phyloP scores from a whole-genome alignment of 108 stramenopile genomes.

The Skeletonema menzelii region DNA sequence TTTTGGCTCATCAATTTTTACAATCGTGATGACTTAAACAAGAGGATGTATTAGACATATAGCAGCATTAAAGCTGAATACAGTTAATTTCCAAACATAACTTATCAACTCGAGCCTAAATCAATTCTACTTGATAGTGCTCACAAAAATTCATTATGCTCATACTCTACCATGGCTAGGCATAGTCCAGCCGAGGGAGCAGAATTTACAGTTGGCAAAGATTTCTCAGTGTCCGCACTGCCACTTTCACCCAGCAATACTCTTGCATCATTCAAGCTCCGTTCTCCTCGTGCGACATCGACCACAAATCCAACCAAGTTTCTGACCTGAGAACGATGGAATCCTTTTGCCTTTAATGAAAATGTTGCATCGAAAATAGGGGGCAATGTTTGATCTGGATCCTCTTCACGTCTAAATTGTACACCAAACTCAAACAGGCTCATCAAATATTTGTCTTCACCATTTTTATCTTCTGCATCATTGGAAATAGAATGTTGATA shows the following conservation, averaged over 20 bases:
- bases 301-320: conserved; percentile 81
- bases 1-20: conserved; percentile 24
- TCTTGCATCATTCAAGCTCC: conserved; percentile 18
- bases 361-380: conserved; percentile 62
- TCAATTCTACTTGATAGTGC: background rate
- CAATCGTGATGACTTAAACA: background rate
- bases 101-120: background rate
- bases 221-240: conserved; percentile 3
- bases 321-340: conserved; percentile 78
- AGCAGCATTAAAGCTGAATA: background rate
- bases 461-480: background rate
- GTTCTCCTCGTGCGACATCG: conserved; percentile 59
- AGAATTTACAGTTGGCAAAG: conserved; percentile 50
- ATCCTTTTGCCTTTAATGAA: conserved; percentile 65
- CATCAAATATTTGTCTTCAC: conserved; percentile 9
- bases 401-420: conserved; percentile 16
- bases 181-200: conserved; percentile 77
- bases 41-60: background rate
- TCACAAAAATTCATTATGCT: conserved; percentile 19
- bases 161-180: conserved; percentile 50
- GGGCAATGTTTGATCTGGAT: conserved; percentile 15
- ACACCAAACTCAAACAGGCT: conserved; percentile 35
- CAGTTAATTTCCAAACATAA: background rate
- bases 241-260: conserved; percentile 9
- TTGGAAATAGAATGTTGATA: background rate